Conservation (phyloP, 2,329 filamentous ascomycete genomes). For the Byssothecium circinans region DNA sequence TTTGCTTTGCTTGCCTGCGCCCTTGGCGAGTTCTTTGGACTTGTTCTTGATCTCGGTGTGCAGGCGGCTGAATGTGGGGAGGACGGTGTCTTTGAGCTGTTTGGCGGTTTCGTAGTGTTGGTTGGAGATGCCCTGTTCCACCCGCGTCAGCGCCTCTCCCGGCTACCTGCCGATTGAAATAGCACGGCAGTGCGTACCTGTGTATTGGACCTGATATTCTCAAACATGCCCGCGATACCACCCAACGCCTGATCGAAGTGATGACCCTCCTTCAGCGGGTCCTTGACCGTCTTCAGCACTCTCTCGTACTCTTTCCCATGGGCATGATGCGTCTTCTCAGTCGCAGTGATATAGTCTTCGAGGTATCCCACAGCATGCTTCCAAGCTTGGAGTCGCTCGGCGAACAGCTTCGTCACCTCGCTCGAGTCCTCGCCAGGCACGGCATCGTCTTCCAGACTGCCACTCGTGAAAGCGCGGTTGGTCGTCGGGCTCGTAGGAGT, state of each 20-base stretch:
- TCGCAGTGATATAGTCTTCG: constrained; percentile 83
- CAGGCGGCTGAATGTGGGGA: constrained; percentile 85
- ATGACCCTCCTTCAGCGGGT: constrained; percentile 83
- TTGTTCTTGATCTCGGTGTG: constrained; percentile 98
- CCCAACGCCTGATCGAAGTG: constrained; percentile 92
- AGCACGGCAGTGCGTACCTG: too few relatives aligned
- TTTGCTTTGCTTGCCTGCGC: constrained; percentile 83
- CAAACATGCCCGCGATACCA: constrained; percentile 85
- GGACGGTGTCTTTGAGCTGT: constrained; percentile 79
- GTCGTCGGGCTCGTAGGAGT: constrained; percentile 38
- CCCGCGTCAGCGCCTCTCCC: constrained; percentile 2
- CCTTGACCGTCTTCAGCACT: constrained; percentile 85
- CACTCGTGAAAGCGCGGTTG: constrained; percentile 35
- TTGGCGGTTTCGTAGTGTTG: constrained; percentile 90
- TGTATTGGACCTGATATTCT: constrained; percentile 91
- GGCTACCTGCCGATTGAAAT: too few relatives aligned
- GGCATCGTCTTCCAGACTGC: constrained; percentile 47
- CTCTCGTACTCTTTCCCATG: constrained; percentile 96
- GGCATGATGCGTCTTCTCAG: constrained; percentile 81
- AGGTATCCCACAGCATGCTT: constrained; percentile 91
- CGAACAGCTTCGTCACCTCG: constrained; percentile 64
- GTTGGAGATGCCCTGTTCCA: constrained; percentile 72
- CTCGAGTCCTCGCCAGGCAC: constrained; percentile 54
- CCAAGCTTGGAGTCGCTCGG: constrained; percentile 89
- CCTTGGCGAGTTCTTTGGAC: constrained; percentile 80